phyloP scores from a whole-genome alignment of 78 protist species.

The Dictyostelium purpureum region DNA sequence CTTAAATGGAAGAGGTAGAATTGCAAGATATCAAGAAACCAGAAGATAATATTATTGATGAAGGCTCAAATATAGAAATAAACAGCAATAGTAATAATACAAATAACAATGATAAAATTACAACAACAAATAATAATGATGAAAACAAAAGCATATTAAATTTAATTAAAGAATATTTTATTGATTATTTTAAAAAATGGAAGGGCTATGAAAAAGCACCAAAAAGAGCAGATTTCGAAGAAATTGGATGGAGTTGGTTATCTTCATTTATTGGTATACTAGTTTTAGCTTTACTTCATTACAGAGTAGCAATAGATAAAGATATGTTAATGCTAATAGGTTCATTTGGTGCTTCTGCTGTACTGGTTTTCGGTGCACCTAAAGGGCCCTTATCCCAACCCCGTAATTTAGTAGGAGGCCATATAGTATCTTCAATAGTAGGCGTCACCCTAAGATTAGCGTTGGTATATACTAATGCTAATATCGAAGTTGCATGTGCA shows the following conservation, averaged over 20 bases:
- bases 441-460: conserved; percentile 18
- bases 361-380: conserved; percentile 73
- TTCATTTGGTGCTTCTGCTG: conserved; percentile 85
- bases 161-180: too few relatives aligned
- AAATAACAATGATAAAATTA: too few relatives aligned
- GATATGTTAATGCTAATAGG: conserved; percentile 32
- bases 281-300: conserved; percentile 38
- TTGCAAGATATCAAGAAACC: too few relatives aligned
- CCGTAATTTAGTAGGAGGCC: conserved; percentile 74
- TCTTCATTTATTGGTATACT: conserved; percentile 48
- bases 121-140: too few relatives aligned
- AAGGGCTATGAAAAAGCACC: not conserved
- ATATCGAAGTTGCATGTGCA: conserved; percentile 4
- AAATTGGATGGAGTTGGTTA: conserved; percentile 35
- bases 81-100: too few relatives aligned
- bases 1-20: too few relatives aligned
- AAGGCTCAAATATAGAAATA: too few relatives aligned
- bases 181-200: conserved; percentile 9
- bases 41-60: too few relatives aligned
- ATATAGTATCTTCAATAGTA: conserved; percentile 57
- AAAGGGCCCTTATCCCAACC: conserved; percentile 83
- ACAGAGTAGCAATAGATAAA: not conserved
- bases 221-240: not conserved
- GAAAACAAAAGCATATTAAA: too few relatives aligned
- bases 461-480: not conserved